Evolutionary conservation across 2,329 filamentous ascomycete genomes (phyloP), one percentile per base, ranked within the genome.

Genomic region (Endocalyx cinctus): DNA sequence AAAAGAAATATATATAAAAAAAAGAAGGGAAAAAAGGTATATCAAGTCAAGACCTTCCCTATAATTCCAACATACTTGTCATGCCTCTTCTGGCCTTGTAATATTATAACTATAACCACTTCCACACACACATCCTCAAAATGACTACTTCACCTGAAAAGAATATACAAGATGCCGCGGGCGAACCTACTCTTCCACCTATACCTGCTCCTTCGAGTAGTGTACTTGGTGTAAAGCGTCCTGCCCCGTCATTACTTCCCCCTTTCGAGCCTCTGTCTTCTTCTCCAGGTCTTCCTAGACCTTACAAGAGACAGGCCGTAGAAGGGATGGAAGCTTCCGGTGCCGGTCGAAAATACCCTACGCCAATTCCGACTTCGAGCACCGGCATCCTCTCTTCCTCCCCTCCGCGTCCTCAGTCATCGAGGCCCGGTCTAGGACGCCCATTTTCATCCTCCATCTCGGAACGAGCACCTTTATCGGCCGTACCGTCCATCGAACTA

Each of bases 311-410:
- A 55, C 82, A 80, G 53, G 75, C 73, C 38, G 65, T 52, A 20
- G 47, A 56, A 12, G 50, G 48, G 18, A 46, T 50, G 28, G 53
- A 58, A 10, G 60, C 59, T 25, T 55, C 64, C 38, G 65, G 63
- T 46, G 69, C 69, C 36, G 70, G 72, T 45, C 62, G 72, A 47
- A 87, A 83, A 54, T 97, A 97, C 64, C 92, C 92, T 26, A 97
- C 92, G 3, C 92, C 92, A 2, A 76, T 94, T 41, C 89, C 90
- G 14, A 96, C 90, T 5, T 97, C 92, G 4, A 94, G 87, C 47
- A 95, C 90, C 28, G 87, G 86, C 52, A 87, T 96, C 50, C 69
- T 95, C 47, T 87, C 86, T 23, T 94, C 87, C 29, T 94, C 89
- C 35, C 89, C 89, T 29, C 82, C 84, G 37, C 72, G 58, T 51